Evolutionary conservation across 306 rosid genomes (phyloP).

Genomic region (Gillenia trifoliata): DNA sequence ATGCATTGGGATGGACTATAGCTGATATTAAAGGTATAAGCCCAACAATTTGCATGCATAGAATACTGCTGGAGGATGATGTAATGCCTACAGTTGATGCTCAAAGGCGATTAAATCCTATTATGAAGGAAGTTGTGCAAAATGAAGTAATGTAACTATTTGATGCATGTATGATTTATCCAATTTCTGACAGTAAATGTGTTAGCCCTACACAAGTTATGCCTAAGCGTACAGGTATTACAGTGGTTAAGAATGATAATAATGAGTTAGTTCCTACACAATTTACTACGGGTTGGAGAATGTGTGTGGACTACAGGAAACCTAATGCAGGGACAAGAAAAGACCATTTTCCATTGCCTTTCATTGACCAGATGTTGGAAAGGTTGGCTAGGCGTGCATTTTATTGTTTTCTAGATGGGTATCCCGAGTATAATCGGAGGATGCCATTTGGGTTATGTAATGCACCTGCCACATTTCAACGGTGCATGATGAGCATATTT

Average conservation of each 20-base stretch:
- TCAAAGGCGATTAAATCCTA: not conserved
- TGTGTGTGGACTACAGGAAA: not conserved
- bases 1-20: not conserved
- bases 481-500: no score
- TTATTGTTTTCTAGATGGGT: not conserved
- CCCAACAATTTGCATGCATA: not conserved
- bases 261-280: not conserved
- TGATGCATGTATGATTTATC: not conserved
- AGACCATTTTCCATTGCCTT: not conserved
- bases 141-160: not conserved
- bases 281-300: not conserved
- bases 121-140: not conserved
- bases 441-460: not conserved
- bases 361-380: not conserved
- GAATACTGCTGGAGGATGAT: not conserved
- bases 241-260: not conserved
- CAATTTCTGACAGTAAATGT: no score
- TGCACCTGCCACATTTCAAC: no score
- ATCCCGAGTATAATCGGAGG: not conserved
- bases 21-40: not conserved
- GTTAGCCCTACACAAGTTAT: not conserved
- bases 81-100: not conserved
- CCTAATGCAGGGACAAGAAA: not conserved
- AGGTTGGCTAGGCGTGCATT: not conserved
- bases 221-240: not conserved